Evolutionary conservation across 2,329 filamentous ascomycete genomes (phyloP).

Genomic region (Neocatenulostroma microsporum): DNA sequence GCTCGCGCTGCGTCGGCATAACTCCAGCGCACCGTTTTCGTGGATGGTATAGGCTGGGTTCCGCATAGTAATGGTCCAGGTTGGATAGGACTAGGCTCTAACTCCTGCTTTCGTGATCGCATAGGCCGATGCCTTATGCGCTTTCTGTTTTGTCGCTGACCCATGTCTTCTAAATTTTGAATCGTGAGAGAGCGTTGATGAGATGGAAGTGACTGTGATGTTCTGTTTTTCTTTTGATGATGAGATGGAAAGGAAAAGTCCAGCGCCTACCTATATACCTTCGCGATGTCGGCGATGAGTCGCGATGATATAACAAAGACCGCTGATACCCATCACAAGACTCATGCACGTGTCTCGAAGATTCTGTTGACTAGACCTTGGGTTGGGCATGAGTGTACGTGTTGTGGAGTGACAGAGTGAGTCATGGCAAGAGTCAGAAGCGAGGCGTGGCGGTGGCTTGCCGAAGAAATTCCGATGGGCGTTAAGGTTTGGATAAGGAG

Average conservation of each 20-base stretch:
- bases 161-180: slow-evolving; percentile 2
- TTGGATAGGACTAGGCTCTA: background rate
- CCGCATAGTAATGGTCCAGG: slow-evolving; percentile 1
- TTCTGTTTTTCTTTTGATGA: background rate
- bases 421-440: too few relatives aligned
- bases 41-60: slow-evolving; percentile 1
- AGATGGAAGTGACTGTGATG: too few relatives aligned
- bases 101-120: slow-evolving; percentile 7
- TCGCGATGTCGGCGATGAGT: background rate
- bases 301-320: too few relatives aligned
- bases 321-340: background rate
- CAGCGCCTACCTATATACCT: background rate
- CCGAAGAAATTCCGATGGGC: too few relatives aligned
- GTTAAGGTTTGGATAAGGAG: too few relatives aligned
- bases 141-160: slow-evolving; percentile 15
- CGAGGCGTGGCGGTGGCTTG: too few relatives aligned
- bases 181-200: too few relatives aligned
- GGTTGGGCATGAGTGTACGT: too few relatives aligned
- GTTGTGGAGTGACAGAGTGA: too few relatives aligned
- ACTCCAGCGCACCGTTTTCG: background rate
- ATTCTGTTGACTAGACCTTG: too few relatives aligned
- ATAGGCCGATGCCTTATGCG: slow-evolving; percentile 14
- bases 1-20: slow-evolving; percentile 1
- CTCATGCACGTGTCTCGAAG: background rate
- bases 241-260: background rate